These are phyloP conservation scores for Chaetomium olivaceum DNA, from an alignment of 2,329 filamentous ascomycete species.

Conservation along the genomic window DNA sequence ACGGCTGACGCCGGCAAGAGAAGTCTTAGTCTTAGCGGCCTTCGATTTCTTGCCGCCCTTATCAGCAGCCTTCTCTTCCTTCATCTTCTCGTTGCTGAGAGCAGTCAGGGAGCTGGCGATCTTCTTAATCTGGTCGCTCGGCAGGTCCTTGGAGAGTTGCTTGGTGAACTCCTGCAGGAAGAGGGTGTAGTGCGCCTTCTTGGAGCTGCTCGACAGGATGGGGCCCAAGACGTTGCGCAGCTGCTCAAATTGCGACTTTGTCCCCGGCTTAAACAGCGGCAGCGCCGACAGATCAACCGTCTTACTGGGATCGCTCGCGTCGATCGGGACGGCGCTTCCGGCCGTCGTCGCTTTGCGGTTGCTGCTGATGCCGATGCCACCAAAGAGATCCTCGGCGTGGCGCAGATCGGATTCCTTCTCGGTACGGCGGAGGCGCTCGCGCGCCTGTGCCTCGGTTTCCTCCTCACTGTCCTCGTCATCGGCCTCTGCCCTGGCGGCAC, in stretches of 20 bases:
- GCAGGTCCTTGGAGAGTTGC: conserved; percentile 81
- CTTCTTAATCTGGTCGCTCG: conserved; percentile 96
- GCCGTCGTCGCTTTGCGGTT: conserved; percentile 69
- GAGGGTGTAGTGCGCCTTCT: conserved; percentile 86
- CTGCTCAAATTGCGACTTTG: conserved; percentile 80
- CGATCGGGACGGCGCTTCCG: conserved; percentile 65
- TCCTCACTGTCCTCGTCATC: conserved; percentile 63
- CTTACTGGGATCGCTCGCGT: conserved; percentile 71
- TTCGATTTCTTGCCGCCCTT: conserved; percentile 97
- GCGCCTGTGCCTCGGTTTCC: conserved; percentile 70
- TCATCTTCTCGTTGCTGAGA: conserved; percentile 95
- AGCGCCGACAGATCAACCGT: conserved; percentile 79
- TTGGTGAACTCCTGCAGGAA: conserved; percentile 92
- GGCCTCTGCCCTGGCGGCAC: conserved; percentile 53
- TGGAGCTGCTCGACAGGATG: conserved; percentile 70
- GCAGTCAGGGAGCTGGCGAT: conserved; percentile 84
- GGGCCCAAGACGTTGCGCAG: conserved; percentile 79
- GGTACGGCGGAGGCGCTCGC: conserved; percentile 71
- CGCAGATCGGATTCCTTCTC: conserved; percentile 87
- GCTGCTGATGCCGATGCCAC: conserved; percentile 71
- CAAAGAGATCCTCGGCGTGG: conserved; percentile 90
- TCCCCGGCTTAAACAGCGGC: conserved; percentile 83
- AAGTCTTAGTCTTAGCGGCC: conserved; percentile 92
- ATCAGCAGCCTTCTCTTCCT: conserved; percentile 92
- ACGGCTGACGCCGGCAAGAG: conserved; percentile 65